Conservation (phyloP, 164 flowering plant genomes). For the Tinospora cordifolia region DNA sequence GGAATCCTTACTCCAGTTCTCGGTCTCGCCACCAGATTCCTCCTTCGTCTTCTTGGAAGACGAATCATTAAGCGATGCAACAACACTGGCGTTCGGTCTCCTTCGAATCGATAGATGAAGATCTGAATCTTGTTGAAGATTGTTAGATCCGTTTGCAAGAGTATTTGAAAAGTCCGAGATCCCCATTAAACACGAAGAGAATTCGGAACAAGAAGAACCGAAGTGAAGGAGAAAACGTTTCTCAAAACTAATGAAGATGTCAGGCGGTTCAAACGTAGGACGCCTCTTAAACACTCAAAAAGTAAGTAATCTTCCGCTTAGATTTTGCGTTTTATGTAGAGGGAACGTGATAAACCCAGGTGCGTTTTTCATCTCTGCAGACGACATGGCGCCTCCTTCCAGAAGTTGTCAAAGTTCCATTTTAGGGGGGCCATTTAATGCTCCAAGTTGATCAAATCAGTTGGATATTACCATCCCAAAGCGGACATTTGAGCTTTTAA, state of each 20-base stretch:
- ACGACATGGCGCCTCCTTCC: neutral
- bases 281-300: neutral
- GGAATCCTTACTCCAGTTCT: neutral
- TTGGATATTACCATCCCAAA: too few species aligned
- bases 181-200: slow-evolving; percentile 15
- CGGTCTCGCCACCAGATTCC: slow-evolving; percentile 7
- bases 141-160: neutral
- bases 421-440: too few species aligned
- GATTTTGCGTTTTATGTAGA: neutral
- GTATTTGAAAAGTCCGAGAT: slow-evolving; percentile 12
- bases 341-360: neutral
- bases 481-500: too few species aligned
- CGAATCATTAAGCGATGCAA: neutral
- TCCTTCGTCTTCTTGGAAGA: neutral
- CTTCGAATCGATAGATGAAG: slow-evolving; percentile 18
- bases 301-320: neutral
- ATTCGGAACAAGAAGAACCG: too few species aligned
- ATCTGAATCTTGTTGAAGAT: slow-evolving; percentile 19
- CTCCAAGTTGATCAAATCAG: too few species aligned
- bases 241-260: neutral
- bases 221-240: neutral
- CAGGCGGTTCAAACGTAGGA: neutral
- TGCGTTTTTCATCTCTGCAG: neutral
- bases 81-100: slow-evolving; percentile 12
- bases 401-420: too few species aligned